A percentile compares a stretch with the other conserved stretches of the same genome.
These are phyloP conservation scores for Tetraselmis chui DNA, from an alignment of 139 green algal species.

Conservation along the genomic window DNA sequence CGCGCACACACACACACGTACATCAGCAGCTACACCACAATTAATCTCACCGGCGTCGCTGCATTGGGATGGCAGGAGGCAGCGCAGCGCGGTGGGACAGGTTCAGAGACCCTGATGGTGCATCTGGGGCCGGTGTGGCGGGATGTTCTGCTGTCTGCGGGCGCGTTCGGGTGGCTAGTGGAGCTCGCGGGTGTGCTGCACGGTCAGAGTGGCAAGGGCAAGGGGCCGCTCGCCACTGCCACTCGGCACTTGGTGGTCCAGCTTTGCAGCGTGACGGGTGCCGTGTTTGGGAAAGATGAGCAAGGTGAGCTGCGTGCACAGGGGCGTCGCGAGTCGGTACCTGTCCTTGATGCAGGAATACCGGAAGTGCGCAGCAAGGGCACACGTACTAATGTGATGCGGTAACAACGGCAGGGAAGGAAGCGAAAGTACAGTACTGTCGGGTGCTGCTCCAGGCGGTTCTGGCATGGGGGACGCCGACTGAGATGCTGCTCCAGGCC, in stretches of 20 bases:
- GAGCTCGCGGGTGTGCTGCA: slow-evolving; percentile 27
- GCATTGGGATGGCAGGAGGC: too few relatives aligned
- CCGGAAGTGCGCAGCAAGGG: too few relatives aligned
- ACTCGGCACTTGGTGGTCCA: slow-evolving; percentile 57
- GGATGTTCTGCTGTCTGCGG: slow-evolving; percentile 30
- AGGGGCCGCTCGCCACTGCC: slow-evolving; percentile 20
- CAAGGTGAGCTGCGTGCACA: not conserved
- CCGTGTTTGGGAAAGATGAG: slow-evolving; percentile 41
- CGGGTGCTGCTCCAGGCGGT: slow-evolving; percentile 47
- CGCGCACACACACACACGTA: too few relatives aligned
- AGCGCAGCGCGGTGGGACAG: slow-evolving; percentile 12
- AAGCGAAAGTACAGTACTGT: slow-evolving; percentile 28
- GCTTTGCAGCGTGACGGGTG: slow-evolving; percentile 56
- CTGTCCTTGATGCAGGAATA: too few relatives aligned
- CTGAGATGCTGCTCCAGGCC: slow-evolving; percentile 28
- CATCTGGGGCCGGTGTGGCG: slow-evolving; percentile 16
- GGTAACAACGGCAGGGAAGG: not conserved
- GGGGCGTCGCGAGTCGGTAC: too few relatives aligned
- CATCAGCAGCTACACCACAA: too few relatives aligned
- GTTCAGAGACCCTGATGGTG: not conserved
- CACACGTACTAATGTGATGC: too few relatives aligned
- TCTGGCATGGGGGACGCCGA: slow-evolving; percentile 33
- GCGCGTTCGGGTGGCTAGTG: slow-evolving; percentile 51
- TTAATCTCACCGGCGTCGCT: too few relatives aligned
- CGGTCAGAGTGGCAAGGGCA: slow-evolving; percentile 14